Base-by-base conservation (phyloP, 768 basidiomycete genomes). In the Serendipita sp. region DNA sequence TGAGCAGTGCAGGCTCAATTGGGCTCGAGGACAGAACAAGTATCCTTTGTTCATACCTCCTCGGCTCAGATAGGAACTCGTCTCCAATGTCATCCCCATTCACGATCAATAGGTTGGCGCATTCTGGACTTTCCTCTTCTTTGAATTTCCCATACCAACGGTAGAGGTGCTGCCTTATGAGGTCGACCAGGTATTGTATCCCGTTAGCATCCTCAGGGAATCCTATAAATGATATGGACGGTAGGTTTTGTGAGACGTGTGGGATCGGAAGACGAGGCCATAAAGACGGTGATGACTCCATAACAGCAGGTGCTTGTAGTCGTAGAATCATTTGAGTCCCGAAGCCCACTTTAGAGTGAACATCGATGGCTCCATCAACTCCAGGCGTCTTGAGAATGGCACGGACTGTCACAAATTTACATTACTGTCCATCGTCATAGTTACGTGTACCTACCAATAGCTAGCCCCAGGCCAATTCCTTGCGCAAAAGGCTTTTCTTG, bases 401-500 rank as follows among this genome's bases (percentile, higher is more conserved):
- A 29, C 55, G 55, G 10, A 60, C 55, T 60, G 33, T 10, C 10
- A 29, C 5, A 60, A 23, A 23, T 10, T 23, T 27, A 34, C 33
- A 60, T 8, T 23, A 5, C 8, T 50, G 29, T 18, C n/a, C n/a
- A 2, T 50, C 8, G 8, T 18, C 6, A 2, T 5, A 50, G 48
- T 50, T 18, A 50, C 87, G 90, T 76, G 23, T 5, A 13, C 40
- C 88, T 91, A 71, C 96, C 94, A 67, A 97, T 96, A 36, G 94
- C 93, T 27, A 96, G 83, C 8, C 94, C 94, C 5, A 97, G 81
- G 3, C 93, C 94, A 1, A 93, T 96, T 1, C 93, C 93, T 1
- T 91, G 85, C 70, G 94, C 91, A 3, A 95, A 73, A 0, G 93
- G 92, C 68, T 95, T 94, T 73, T 96, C 94, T 76, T 97, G 94